These are phyloP conservation scores for Flaveria bidentis DNA, from an alignment of 129 eudicot species.

Conservation along the genomic window DNA sequence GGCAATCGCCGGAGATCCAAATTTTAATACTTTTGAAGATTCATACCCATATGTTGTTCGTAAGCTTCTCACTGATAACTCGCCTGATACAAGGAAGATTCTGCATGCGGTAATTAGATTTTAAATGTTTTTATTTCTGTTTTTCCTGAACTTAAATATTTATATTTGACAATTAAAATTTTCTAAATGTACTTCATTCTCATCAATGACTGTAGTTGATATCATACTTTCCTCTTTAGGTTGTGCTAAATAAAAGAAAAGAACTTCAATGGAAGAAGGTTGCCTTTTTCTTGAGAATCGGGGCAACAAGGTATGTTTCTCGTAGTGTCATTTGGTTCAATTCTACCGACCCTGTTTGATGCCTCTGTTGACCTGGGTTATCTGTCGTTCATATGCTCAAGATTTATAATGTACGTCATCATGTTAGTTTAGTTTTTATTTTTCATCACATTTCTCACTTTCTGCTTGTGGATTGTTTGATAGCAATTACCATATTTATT, in stretches of 20 bases:
- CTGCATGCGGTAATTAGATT: constrained; percentile 65
- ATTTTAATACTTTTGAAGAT: constrained; percentile 89
- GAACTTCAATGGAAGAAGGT: constrained; percentile 90
- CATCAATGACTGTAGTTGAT: neutral
- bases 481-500: too few relatives aligned
- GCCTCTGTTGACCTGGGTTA: neutral
- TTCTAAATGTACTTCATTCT: neutral
- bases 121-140: constrained; percentile 5
- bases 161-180: neutral
- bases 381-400: neutral
- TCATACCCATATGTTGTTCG: constrained; percentile 90
- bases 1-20: constrained; percentile 96
- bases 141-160: neutral
- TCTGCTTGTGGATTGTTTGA: too few relatives aligned
- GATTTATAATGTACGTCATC: constrained; percentile 9
- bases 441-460: too few relatives aligned
- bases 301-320: constrained; percentile 54
- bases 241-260: constrained; percentile 70
- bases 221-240: constrained; percentile 49
- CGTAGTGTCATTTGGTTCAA: constrained; percentile 5
- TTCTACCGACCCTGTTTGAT: neutral
- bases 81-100: constrained; percentile 73
- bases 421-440: neutral
- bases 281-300: constrained; percentile 69
- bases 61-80: constrained; percentile 83